Evolutionary conservation across 2,329 filamentous ascomycete species (phyloP).

Genomic region (Teratosphaeria epicoccoides): DNA sequence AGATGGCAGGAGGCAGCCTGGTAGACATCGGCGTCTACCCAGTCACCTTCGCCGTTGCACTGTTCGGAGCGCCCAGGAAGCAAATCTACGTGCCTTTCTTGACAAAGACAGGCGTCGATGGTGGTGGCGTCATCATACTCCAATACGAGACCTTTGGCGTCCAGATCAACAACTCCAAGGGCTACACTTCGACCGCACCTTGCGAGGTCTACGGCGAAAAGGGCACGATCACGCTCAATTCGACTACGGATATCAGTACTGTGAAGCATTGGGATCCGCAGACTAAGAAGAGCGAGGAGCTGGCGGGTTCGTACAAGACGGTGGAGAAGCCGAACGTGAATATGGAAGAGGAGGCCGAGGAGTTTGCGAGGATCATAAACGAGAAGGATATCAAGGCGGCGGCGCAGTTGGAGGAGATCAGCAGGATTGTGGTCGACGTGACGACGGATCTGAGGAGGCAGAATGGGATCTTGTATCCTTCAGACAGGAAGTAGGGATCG

Average conservation of each 20-base stretch:
- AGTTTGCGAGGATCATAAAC: conserved; percentile 36
- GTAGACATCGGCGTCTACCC: conserved; percentile 42
- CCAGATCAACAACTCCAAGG: conserved; percentile 34
- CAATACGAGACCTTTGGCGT: conserved; percentile 37
- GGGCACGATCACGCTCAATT: conserved; percentile 35
- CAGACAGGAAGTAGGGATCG: conserved; percentile 16
- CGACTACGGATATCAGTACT: conserved; percentile 35
- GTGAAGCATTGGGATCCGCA: conserved; percentile 33
- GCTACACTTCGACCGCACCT: conserved; percentile 34
- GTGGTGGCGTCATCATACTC: conserved; percentile 34
- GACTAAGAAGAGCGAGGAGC: conserved; percentile 32
- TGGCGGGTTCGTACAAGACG: conserved; percentile 25
- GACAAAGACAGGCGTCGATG: conserved; percentile 36
- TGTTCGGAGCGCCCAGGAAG: conserved; percentile 35
- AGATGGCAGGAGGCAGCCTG: conserved; percentile 37
- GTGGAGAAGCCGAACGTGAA: conserved; percentile 32
- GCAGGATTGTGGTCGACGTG: conserved; percentile 32
- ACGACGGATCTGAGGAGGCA: conserved; percentile 35
- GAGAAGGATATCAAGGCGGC: conserved; percentile 29
- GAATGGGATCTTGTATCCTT: conserved; percentile 34
- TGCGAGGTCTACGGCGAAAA: conserved; percentile 40
- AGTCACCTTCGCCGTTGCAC: conserved; percentile 36
- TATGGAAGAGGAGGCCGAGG: conserved; percentile 37
- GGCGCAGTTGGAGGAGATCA: conserved; percentile 31
- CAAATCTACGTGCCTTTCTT: conserved; percentile 35